Evolutionary conservation across 257 asterid genomes (phyloP).

Genomic region (Nemophila menziesii): DNA sequence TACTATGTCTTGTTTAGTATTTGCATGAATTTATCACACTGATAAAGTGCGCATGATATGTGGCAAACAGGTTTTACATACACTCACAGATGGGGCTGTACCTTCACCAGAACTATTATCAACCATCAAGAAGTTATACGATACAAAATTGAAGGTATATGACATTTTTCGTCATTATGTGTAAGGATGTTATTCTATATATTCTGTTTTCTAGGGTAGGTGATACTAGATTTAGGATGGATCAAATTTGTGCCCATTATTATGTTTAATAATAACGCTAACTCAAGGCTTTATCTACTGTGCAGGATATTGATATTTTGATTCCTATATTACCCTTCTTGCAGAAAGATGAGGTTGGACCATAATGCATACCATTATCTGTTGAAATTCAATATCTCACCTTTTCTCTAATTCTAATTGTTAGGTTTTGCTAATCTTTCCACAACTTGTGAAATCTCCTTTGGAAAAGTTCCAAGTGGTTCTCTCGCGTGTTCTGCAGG

Average conservation of each 20-base stretch:
- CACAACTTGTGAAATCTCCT: conserved; percentile 66
- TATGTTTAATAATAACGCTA: conserved; percentile 3
- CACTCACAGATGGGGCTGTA: conserved; percentile 70
- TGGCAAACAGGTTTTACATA: conserved; percentile 68
- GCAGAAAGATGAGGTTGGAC: conserved; percentile 70
- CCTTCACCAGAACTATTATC: conserved; percentile 72
- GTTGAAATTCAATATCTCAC: background rate
- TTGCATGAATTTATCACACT: conserved; percentile 16
- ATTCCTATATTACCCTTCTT: conserved; percentile 77
- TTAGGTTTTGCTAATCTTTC: conserved; percentile 71
- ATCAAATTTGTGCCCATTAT: background rate
- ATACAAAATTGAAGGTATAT: conserved; percentile 63
- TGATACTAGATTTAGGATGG: background rate
- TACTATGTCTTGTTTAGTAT: conserved; percentile 6
- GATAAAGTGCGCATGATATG: conserved; percentile 17
- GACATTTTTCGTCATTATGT: background rate
- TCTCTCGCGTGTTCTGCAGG: conserved; percentile 80
- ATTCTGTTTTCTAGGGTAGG: background rate
- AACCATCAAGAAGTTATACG: conserved; percentile 57
- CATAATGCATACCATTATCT: conserved; percentile 1
- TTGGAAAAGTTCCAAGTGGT: conserved; percentile 72
- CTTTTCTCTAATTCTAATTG: conserved; percentile 16
- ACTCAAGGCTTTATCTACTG: conserved; percentile 13
- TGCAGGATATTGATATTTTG: conserved; percentile 78
- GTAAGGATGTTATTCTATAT: background rate